These are phyloP conservation scores for Dissophora globulifera DNA, from an alignment of 192 early-diverging fungal species.

Conservation along the genomic window DNA sequence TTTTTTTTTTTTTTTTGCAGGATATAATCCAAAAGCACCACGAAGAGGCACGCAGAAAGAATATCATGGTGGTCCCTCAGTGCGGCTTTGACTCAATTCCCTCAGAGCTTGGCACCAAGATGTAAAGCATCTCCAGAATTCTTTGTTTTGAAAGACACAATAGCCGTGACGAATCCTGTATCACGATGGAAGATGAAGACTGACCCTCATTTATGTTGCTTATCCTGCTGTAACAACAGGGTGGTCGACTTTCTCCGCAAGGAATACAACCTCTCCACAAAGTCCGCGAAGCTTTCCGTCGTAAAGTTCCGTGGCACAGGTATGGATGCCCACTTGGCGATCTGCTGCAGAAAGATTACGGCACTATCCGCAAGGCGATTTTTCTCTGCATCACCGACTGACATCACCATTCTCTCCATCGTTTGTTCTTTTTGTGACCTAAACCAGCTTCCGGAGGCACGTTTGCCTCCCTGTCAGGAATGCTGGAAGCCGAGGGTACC, in stretches of 20 bases:
- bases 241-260: slow-evolving; percentile 64
- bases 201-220: no score
- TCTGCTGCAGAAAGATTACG: neutral
- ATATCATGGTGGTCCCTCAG: slow-evolving; percentile 78
- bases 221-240: no score
- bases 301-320: slow-evolving; percentile 51
- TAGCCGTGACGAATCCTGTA: no score
- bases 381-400: no score
- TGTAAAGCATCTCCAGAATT: no score
- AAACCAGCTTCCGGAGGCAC: slow-evolving; percentile 45
- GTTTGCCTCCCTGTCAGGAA: slow-evolving; percentile 20
- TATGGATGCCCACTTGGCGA: neutral
- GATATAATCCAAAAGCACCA: slow-evolving; percentile 75
- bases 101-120: slow-evolving; percentile 83
- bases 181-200: no score
- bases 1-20: slow-evolving; percentile 55
- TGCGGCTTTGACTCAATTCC: slow-evolving; percentile 96
- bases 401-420: neutral
- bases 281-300: slow-evolving; percentile 73
- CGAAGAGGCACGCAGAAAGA: slow-evolving; percentile 68
- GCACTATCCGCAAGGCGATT: no score
- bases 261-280: slow-evolving; percentile 59
- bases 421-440: no score
- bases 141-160: no score
- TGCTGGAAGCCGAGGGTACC: slow-evolving; percentile 15